Conservation (phyloP, 345 rosid genomes). For the Boechera stricta region DNA sequence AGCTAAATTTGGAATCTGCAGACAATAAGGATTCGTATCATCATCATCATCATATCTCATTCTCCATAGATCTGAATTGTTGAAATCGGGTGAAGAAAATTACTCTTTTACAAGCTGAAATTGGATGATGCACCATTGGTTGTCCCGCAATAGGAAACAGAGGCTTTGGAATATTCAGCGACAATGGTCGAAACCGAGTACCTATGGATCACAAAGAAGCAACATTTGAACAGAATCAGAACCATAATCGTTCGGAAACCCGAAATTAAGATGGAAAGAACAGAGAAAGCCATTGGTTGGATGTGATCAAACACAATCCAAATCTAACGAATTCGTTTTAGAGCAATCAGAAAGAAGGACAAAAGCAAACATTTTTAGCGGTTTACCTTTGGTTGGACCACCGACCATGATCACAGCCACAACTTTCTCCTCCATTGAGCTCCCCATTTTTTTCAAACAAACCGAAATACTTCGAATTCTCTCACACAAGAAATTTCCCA, state of each 20-base stretch:
- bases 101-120: conserved; percentile 96
- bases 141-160: conserved; percentile 91
- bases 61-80: background rate
- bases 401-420: conserved; percentile 99
- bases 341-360: background rate
- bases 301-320: conserved; percentile 29
- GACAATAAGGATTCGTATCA: conserved; percentile 32
- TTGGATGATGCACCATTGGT: conserved; percentile 98
- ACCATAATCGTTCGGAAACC: background rate
- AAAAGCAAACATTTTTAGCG: background rate
- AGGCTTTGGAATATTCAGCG: conserved; percentile 89
- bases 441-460: conserved; percentile 56
- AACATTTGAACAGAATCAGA: conserved; percentile 22
- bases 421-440: conserved; percentile 70
- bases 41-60: conserved; percentile 1
- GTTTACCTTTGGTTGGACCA: conserved; percentile 95
- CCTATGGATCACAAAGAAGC: conserved; percentile 49
- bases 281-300: conserved; percentile 21
- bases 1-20: conserved; percentile 82
- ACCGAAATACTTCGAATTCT: conserved; percentile 10
- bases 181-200: conserved; percentile 90
- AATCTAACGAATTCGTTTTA: conserved; percentile 13
- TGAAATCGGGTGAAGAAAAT: conserved; percentile 6
- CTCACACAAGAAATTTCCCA: background rate
- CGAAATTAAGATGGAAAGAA: background rate